Evolutionary conservation across 2,329 filamentous ascomycete genomes (phyloP), one percentile per base, ranked within the genome.

Genomic region (Colletotrichum sp.): DNA sequence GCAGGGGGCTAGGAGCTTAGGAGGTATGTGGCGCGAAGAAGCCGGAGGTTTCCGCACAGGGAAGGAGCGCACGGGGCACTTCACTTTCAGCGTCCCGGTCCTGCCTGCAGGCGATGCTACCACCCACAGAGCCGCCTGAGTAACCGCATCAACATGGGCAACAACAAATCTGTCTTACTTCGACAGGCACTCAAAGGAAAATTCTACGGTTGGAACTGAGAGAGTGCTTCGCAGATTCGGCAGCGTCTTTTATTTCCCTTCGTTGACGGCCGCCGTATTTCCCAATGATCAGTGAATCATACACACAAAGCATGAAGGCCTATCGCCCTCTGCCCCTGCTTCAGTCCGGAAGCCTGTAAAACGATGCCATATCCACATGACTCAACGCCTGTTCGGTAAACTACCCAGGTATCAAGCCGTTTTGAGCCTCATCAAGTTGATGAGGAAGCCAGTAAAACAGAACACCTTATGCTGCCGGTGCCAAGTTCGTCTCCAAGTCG

Each of bases 401-500:
- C 21, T 74, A 38, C 73, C 60, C 60, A 70, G 74, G 66, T 75
- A 70, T 70, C 60, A 75, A 75, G 71, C 52, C 74, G 61, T 70
- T 56, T 61, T 60, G 28, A 75, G 71, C 71, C 74, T 70, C 71
- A 66, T 70, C 58, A 43, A 61, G n/a, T 28, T 34, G 16, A 69
- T 56, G 66, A 75, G 36, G 60, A 66, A 75, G 58, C 52, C 60
- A 66, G 58, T 68, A 56, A 73, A 48, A 65, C 65, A 55, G 36
- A 66, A 61, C 52, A 52, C n/a, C 43, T 34, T 70, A 76, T 70
- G 74, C 71, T 70, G 65, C 38, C 55, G 71, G 71, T 65, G 28
- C 67, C 71, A 73, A 76, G 10, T 84, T 84, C 75, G 89, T 89
- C 82, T 93, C 91, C 75, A 93, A 83, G 75, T 93, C 92, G 58